Evolutionary conservation across 371 early-diverging fungal genomes (phyloP).

Genomic region (Mucor sp.): DNA sequence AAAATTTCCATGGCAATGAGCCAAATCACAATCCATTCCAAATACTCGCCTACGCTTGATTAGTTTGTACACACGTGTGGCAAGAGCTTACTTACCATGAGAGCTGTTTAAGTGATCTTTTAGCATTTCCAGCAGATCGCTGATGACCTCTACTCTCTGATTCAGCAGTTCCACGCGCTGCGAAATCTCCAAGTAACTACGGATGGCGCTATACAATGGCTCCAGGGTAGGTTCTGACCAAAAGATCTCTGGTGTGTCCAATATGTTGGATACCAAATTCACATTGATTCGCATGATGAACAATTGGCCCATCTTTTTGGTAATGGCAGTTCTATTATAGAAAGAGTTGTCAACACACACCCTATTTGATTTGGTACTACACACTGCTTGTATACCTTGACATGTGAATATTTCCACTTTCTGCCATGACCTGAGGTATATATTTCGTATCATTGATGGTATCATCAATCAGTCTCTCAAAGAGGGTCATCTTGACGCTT

Average conservation of each 20-base stretch:
- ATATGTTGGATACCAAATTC: constrained; percentile 79
- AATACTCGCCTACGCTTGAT: constrained; percentile 55
- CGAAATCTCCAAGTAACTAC: constrained; percentile 81
- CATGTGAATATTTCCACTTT: constrained; percentile 79
- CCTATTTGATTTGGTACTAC: not conserved
- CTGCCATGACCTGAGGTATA: constrained; percentile 82
- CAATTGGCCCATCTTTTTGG: constrained; percentile 67
- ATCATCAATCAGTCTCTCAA: constrained; percentile 79
- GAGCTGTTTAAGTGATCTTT: constrained; percentile 77
- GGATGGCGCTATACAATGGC: constrained; percentile 75
- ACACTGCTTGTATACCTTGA: constrained; percentile 52
- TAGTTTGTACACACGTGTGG: not conserved
- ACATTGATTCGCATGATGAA: constrained; percentile 89
- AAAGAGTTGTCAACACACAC: not conserved
- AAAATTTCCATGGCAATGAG: constrained; percentile 81
- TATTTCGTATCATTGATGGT: constrained; percentile 84
- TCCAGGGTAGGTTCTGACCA: constrained; percentile 84
- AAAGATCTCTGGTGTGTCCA: constrained; percentile 88
- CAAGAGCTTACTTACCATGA: constrained; percentile 30
- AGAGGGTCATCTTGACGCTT: constrained; percentile 81
- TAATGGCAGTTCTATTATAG: constrained; percentile 57
- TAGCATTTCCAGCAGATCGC: constrained; percentile 85
- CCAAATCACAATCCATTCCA: constrained; percentile 86
- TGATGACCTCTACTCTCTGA: constrained; percentile 62
- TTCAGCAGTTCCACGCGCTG: constrained; percentile 57